A percentile compares a stretch with the other conserved stretches of the same genome.
Evolutionary conservation across 2,329 filamentous ascomycete species (phyloP).

Genomic region (Xylariaceae sp.): DNA sequence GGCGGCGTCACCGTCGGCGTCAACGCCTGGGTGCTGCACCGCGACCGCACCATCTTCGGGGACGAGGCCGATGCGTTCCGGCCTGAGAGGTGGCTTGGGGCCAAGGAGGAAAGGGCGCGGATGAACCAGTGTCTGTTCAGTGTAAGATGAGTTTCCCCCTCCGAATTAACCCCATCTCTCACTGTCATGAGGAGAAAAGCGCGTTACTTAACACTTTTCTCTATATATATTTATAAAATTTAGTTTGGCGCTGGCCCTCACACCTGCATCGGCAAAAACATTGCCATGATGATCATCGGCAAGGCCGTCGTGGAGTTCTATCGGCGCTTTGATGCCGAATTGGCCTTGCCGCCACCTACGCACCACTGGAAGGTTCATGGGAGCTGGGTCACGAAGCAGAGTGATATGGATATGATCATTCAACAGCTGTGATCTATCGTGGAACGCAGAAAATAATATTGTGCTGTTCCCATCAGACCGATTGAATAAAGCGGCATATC

Average conservation of each 20-base stretch:
- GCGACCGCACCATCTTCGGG: constrained; percentile 5
- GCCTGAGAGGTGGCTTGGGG: constrained; percentile 11
- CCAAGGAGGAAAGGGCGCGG: not conserved
- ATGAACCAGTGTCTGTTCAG: not conserved
- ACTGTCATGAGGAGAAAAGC: no score
- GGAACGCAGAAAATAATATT: no score
- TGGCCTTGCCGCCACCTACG: not conserved
- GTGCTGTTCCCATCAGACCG: no score
- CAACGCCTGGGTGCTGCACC: constrained; percentile 10
- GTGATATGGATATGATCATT: constrained; percentile 10
- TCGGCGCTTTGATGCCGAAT: constrained; percentile 1
- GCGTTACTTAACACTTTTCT: no score
- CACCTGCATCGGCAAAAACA: constrained; percentile 8
- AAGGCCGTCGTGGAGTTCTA: constrained; percentile 5
- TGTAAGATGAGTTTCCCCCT: not conserved
- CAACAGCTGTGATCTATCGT: no score
- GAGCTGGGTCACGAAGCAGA: constrained; percentile 13
- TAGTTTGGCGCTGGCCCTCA: constrained; percentile 6
- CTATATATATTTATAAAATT: no score
- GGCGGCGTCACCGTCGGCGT: constrained; percentile 7
- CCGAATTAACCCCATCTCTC: not conserved
- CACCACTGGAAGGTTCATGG: constrained; percentile 9
- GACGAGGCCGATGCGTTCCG: constrained; percentile 7
- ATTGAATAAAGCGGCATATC: no score
- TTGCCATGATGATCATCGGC: constrained; percentile 4